Evolutionary conservation across 345 rosid species (phyloP).

Genomic region (Trapa incisa): DNA sequence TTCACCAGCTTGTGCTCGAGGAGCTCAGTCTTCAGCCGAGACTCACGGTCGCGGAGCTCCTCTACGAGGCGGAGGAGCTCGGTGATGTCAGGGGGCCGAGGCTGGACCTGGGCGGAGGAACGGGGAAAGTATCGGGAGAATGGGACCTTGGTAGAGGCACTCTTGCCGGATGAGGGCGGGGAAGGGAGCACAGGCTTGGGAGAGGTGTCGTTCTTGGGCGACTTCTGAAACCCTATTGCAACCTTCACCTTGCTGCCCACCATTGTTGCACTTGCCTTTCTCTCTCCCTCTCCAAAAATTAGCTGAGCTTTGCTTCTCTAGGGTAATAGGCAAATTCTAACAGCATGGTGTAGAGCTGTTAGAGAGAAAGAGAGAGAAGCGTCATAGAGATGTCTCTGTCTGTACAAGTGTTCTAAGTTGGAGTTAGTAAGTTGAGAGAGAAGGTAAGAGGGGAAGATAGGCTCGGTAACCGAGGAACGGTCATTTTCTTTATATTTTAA

Average conservation of each 20-base stretch:
- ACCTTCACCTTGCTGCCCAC: conserved; percentile 78
- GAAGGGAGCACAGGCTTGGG: conserved; percentile 33
- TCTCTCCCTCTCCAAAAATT: not conserved
- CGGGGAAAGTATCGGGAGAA: conserved; percentile 92
- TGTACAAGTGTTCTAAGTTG: not conserved
- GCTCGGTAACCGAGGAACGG: conserved; percentile 55
- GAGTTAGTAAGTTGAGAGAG: not conserved
- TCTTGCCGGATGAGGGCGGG: conserved; percentile 10
- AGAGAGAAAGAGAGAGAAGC: not conserved
- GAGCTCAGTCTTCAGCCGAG: conserved; percentile 55
- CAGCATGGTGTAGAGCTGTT: not conserved
- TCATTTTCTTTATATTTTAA: conserved; percentile 15
- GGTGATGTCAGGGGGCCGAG: conserved; percentile 57
- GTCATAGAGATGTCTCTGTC: not conserved
- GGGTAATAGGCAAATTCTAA: not conserved
- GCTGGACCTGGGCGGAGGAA: conserved; percentile 92
- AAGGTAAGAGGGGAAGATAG: conserved; percentile 7
- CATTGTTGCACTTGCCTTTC: conserved; percentile 22
- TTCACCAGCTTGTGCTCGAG: conserved; percentile 55
- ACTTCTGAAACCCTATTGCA: conserved; percentile 80
- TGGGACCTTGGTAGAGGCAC: conserved; percentile 17
- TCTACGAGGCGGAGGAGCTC: conserved; percentile 79
- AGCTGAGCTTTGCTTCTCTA: no score
- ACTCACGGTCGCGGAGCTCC: conserved; percentile 64
- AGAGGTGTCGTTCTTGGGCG: conserved; percentile 29